Percentiles rank a stretch among this genome's conserved stretches.
Evolutionary conservation across 805 yeast genomes (phyloP).

Genomic region (Pichia deserticola): DNA sequence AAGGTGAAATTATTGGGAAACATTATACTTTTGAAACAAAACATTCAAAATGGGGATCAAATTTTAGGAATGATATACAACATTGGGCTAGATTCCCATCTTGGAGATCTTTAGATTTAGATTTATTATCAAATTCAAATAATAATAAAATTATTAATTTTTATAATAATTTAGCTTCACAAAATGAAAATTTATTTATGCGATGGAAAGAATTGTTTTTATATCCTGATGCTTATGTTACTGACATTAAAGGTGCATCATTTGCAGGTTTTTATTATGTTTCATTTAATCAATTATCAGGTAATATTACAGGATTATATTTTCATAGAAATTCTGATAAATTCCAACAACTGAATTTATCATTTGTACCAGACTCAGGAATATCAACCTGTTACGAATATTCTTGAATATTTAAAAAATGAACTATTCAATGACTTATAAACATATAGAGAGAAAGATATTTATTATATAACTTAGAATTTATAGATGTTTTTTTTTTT

Average conservation of each 20-base stretch:
- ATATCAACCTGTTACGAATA: constrained; percentile 17
- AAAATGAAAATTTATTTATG: constrained; percentile 63
- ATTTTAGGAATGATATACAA: constrained; percentile 43
- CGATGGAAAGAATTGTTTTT: constrained; percentile 91
- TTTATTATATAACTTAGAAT: not conserved
- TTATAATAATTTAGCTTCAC: constrained; percentile 19
- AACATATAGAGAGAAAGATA: not conserved
- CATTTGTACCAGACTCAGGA: constrained; percentile 45
- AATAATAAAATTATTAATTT: constrained; percentile 21
- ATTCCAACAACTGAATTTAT: constrained; percentile 68
- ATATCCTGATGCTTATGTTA: constrained; percentile 69
- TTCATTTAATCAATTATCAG: constrained; percentile 70
- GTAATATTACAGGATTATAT: constrained; percentile 72
- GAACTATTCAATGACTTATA: not conserved
- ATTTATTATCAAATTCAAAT: constrained; percentile 18
- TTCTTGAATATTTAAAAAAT: constrained; percentile 21
- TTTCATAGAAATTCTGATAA: constrained; percentile 75
- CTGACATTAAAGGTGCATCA: constrained; percentile 63
- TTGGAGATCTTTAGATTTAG: constrained; percentile 28
- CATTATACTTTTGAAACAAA: constrained; percentile 52
- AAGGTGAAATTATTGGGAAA: constrained; percentile 61
- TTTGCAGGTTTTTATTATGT: constrained; percentile 91
- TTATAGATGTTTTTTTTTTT: not conserved
- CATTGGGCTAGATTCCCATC: constrained; percentile 54
- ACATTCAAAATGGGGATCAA: constrained; percentile 47